A percentile compares a stretch with the other conserved stretches of the same genome.
These are phyloP conservation scores for Wallacemonas rigidus DNA, from an alignment of 208 protist species.

Conservation along the genomic window DNA sequence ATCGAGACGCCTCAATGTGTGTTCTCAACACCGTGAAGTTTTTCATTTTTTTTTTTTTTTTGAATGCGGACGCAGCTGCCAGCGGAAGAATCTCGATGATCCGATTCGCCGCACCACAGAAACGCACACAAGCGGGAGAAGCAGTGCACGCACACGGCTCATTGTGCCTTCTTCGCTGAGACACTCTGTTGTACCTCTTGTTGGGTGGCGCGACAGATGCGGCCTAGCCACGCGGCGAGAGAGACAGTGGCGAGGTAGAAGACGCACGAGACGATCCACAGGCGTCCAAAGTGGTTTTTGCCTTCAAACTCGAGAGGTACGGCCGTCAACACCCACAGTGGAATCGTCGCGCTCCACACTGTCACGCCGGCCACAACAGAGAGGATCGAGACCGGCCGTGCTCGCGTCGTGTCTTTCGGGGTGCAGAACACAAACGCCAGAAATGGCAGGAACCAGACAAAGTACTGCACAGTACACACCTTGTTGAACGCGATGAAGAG, in stretches of 20 bases:
- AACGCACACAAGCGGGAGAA: too few relatives aligned
- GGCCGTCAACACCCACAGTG: conserved; percentile 78
- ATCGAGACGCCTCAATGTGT: too few relatives aligned
- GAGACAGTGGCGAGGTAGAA: conserved; percentile 86
- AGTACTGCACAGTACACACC: conserved; percentile 95
- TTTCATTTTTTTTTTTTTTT: too few relatives aligned
- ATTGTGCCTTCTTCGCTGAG: background rate
- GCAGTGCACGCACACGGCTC: background rate
- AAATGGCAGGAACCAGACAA: conserved; percentile 93
- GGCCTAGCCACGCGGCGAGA: conserved; percentile 65
- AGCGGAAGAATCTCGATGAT: too few relatives aligned
- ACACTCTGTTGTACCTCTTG: background rate
- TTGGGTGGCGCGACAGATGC: conserved; percentile 49
- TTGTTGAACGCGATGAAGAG: conserved; percentile 95
- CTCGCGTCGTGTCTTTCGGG: conserved; percentile 15
- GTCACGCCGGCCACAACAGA: conserved; percentile 31
- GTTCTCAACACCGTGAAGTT: too few relatives aligned
- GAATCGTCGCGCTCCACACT: conserved; percentile 69
- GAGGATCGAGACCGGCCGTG: conserved; percentile 21
- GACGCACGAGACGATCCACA: conserved; percentile 81
- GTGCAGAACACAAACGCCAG: conserved; percentile 77
- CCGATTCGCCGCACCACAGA: too few relatives aligned
- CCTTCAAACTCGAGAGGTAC: conserved; percentile 88
- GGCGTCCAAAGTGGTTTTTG: conserved; percentile 67
- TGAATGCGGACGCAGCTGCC: too few relatives aligned